Evolutionary conservation across 1,284 basidiomycete genomes (phyloP), one percentile per base, ranked within the genome.

Genomic region (Apiotrichum siamense): DNA sequence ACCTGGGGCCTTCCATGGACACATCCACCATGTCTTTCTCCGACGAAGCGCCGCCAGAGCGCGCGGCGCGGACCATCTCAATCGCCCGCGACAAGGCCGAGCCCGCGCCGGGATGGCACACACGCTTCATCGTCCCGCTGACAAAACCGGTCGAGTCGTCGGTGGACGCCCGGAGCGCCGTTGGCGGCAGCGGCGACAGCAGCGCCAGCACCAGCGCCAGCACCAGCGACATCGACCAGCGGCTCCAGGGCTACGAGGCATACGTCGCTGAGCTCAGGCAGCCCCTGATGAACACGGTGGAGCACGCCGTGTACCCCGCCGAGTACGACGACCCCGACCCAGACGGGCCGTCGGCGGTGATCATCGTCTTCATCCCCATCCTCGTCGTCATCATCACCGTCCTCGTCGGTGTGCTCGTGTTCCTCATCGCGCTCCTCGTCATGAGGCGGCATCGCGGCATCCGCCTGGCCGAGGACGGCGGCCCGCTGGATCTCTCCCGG

Each of bases 371-470:
- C 47, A 67, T 97, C 11, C 92, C 92, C 24, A 81, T 96, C 53
- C 83, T 96, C 67, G 87, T 96, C 72, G 85, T 98, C 41, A 81
- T 97, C 44, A 86, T 88, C 29, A 92, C 90, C 1, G 85, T 98
- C 60, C 82, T 98, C 53, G 87, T 97, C 70, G 83, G 97, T 40
- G 83, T 96, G 54, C 79, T 96, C 42, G 78, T 92, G 55, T 93
- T 96, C 76, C 81, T 94, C 44, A 76, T 93, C 62, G 91, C 87
- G 63, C 82, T 93, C 50, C 79, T 96, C 63, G 79, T 92, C 55
- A 80, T 94, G 61, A 83, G 87, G 56, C 79, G 85, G 55, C 81
- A 87, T 54, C 81, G 87, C 47, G 86, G 87, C 47, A 90, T 92
- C 69, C 74, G 85, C 59, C 81, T 97, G 42, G 80, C 81, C 44